Percentiles rank a stretch among this genome's conserved stretches.
Conservation (phyloP, 1,284 basidiomycete species). For the Ceratobasidium sp. region DNA sequence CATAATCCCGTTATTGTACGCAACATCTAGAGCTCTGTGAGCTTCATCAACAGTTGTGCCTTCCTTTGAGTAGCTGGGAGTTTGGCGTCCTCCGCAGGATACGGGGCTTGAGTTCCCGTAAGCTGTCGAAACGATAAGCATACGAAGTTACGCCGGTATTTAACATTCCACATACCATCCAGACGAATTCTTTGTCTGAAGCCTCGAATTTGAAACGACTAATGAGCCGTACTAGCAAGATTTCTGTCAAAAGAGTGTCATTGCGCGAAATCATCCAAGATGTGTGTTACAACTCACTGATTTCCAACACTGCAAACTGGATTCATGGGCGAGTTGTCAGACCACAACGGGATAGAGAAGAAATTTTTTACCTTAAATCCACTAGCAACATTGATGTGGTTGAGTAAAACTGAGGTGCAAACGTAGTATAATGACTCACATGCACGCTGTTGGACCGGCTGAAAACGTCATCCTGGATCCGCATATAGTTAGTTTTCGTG, state of each 20-base stretch:
- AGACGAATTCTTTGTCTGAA: neutral
- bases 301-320: slow-evolving; percentile 12
- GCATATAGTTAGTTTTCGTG: neutral
- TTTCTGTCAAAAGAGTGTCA: slow-evolving; percentile 3
- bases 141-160: neutral
- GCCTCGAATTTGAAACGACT: slow-evolving; percentile 6
- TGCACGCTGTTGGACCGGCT: slow-evolving; percentile 20
- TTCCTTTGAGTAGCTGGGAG: neutral
- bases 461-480: slow-evolving; percentile 21
- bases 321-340: neutral
- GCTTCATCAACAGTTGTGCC: slow-evolving; percentile 8
- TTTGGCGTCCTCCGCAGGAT: neutral
- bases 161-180: neutral
- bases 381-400: neutral
- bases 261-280: neutral
- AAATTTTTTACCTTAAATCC: neutral
- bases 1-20: neutral
- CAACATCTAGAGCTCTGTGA: neutral
- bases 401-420: neutral
- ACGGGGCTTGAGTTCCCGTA: slow-evolving; percentile 1
- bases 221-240: neutral
- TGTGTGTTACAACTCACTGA: neutral
- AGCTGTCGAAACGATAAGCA: neutral
- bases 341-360: neutral
- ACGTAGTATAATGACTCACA: slow-evolving; percentile 4